A percentile compares a stretch with the other conserved stretches of the same genome.
Evolutionary conservation across 176 grass and related monocot species (phyloP).

Genomic region (Carex scoparia): DNA sequence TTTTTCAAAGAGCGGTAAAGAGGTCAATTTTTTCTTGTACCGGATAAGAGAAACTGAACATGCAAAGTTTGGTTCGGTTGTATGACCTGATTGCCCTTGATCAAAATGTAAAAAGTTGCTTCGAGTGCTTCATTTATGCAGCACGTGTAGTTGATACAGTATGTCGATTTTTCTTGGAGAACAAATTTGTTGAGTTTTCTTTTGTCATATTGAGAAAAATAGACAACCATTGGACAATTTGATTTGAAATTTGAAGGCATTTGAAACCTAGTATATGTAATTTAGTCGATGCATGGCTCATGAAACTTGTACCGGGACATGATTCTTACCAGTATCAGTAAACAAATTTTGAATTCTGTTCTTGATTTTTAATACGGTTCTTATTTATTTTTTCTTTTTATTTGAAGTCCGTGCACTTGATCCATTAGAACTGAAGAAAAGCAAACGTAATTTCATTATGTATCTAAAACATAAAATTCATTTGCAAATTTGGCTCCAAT

Average conservation of each 20-base stretch:
- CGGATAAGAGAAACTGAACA: not conserved
- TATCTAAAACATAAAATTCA: no score
- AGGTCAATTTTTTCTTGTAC: not conserved
- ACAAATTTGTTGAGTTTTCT: not conserved
- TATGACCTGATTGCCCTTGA: not conserved
- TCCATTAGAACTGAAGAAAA: no score
- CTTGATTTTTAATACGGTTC: not conserved
- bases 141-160: not conserved
- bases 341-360: not conserved
- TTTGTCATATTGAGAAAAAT: not conserved
- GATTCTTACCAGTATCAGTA: not conserved
- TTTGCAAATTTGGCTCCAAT: not conserved
- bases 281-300: no score
- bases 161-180: not conserved
- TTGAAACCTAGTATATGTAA: no score
- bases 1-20: not conserved
- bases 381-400: not conserved
- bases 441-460: no score
- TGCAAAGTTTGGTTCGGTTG: not conserved
- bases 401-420: no score
- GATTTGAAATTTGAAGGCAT: no score
- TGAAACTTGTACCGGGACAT: not conserved
- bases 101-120: not conserved
- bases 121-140: not conserved
- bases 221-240: not conserved